Conservation (phyloP, 805 yeast species). For the Saccharomyces cerevisiae region DNA sequence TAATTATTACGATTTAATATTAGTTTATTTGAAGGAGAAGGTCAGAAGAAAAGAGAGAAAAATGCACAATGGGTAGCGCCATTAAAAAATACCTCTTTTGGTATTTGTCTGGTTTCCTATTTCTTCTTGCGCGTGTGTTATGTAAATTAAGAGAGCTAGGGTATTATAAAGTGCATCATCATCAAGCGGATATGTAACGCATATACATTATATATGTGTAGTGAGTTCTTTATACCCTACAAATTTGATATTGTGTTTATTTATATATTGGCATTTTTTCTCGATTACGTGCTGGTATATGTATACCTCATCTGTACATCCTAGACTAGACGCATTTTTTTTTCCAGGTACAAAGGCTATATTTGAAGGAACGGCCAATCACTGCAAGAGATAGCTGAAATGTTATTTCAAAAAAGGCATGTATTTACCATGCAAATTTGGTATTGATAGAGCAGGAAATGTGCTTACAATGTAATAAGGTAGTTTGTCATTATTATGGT, state of each 20-base stretch:
- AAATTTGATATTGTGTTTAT: background rate
- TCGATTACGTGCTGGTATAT: too few relatives aligned
- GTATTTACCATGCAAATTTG: too few relatives aligned
- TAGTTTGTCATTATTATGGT: background rate
- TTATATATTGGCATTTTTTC: background rate
- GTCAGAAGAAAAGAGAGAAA: background rate
- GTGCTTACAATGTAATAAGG: background rate
- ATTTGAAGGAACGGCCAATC: too few relatives aligned
- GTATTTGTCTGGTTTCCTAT: background rate
- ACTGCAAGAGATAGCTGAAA: too few relatives aligned
- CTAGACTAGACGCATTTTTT: too few relatives aligned
- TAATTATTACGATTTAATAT: background rate
- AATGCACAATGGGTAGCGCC: background rate
- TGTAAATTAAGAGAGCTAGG: background rate
- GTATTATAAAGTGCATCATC: background rate
- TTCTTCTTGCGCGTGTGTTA: background rate
- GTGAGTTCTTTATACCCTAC: background rate
- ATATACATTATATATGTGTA: background rate
- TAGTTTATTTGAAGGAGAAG: background rate
- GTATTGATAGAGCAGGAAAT: background rate
- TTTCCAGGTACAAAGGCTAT: too few relatives aligned
- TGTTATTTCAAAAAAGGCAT: too few relatives aligned
- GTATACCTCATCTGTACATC: too few relatives aligned
- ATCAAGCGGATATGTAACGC: background rate
- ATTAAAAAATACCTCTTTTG: background rate